Conservation (phyloP, 805 yeast species). For the Lachancea waltii region DNA sequence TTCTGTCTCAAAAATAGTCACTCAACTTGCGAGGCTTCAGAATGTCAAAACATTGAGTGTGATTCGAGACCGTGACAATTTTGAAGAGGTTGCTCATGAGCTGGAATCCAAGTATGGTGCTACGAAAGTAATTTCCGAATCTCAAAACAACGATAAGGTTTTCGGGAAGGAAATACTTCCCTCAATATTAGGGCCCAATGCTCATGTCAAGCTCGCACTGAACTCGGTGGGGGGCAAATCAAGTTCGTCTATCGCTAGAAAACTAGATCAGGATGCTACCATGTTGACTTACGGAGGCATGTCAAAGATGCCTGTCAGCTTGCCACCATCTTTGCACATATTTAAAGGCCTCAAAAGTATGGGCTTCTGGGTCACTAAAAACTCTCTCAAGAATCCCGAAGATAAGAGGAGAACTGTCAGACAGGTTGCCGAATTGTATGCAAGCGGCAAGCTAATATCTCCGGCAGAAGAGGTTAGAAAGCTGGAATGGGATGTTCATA, state of each 20-base stretch:
- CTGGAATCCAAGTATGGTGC: conserved; percentile 66
- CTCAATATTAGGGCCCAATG: conserved; percentile 37
- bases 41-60: conserved; percentile 83
- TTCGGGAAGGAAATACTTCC: conserved; percentile 52
- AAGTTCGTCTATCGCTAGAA: conserved; percentile 75
- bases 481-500: conserved; percentile 30
- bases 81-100: conserved; percentile 53
- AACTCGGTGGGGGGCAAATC: conserved; percentile 94
- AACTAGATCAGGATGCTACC: conserved; percentile 65
- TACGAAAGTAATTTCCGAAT: conserved; percentile 80
- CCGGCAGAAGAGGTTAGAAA: conserved; percentile 39
- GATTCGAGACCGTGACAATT: conserved; percentile 76
- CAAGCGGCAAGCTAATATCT: conserved; percentile 50
- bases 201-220: conserved; percentile 65
- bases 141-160: conserved; percentile 63
- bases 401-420: conserved; percentile 50
- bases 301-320: conserved; percentile 90
- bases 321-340: conserved; percentile 84
- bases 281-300: conserved; percentile 94
- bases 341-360: conserved; percentile 80
- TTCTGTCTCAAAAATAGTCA: conserved; percentile 87
- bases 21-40: conserved; percentile 73
- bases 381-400: conserved; percentile 52
- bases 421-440: conserved; percentile 51
- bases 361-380: conserved; percentile 90